Base-by-base conservation (phyloP, 495 filamentous ascomycete species). In the Elasticomyces elasticus region DNA sequence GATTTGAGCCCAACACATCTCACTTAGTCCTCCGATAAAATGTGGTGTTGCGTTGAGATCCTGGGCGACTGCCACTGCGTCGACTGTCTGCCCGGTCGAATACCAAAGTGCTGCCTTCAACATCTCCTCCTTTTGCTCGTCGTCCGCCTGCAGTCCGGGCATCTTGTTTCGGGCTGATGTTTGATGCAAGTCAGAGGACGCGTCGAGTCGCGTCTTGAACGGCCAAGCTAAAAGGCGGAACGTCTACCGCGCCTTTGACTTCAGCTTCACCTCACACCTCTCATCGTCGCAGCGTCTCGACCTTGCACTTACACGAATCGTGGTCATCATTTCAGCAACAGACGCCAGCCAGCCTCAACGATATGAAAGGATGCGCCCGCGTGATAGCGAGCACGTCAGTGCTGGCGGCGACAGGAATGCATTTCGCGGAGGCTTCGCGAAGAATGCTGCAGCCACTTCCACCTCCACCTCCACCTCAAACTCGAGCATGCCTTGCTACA, bases 51-150 rank as follows among this genome's bases (percentile, higher is more conserved):
- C 88, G 68, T 91, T 95, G 54, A 84, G 76, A 63, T 85, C 83
- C 12, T 85, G 74, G 23, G 75, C 74, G 31, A 92, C 70, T 26
- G 82, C 85, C 65, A 94, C 87, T 57, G 90, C 81, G 67, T 96
- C 91, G 42, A 95, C 85, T 44, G 89, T 87, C 65, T 89, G 85
- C 64, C 90, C 90, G 55, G 95, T 81, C 20, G 80, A 77, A 66
- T 85, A 86, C 90, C 90, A 97, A n/a, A 98, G 78, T 28, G 89
- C 87, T 47, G 87, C 82, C 78, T 98, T 98, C 52, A 96, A 76
- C 51, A 46, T 53, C 26, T 55, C 55, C 23, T 55, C 52, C 22
- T 59, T 54, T 13, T 59, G 19, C 12, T 33, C 44, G 42, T 55
- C 27, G 52, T 51, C 51, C 0, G n/a, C 41, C 19, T 46, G 46